Base-by-base conservation (phyloP, 768 basidiomycete genomes). In the Myochromella boudieri region DNA sequence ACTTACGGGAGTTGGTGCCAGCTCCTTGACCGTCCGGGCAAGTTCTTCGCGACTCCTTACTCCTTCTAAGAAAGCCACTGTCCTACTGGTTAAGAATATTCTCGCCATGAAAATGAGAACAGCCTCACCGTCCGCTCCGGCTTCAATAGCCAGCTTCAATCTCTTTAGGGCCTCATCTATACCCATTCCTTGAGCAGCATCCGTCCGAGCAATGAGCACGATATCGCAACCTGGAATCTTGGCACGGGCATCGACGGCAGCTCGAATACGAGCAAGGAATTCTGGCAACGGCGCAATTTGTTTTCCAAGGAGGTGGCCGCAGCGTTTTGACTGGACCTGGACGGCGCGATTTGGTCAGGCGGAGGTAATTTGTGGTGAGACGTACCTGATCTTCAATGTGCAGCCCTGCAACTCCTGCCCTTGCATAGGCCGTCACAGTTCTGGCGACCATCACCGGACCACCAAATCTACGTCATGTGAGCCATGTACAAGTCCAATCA, bases 361-460 rank as follows among this genome's bases (percentile, higher is more conserved):
- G 26, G 6, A n/a, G 14, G n/a, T 12, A 18, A 11, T n/a, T 15
- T 1, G 9, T 10, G 24, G 7, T 21, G 20, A 34, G 37, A 41
- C 47, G 42, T 43, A 78, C 76, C 58, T 80, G 79, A 57, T 80
- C 78, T 60, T 81, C 79, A 36, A 81, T 78, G 59, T 81, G 78
- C 25, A 78, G 56, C 0, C 65, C 78, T 1, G 77, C 78, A 38
- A 80, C 71, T 5, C 78, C 78, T 0, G 73, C 72, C 31, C 68
- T 63, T 5, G 71, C 73, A 51, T 80, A 80, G 44, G 73, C 69
- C 2, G 66, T 70, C 15, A 81, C 70, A 1, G 79, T 80, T 24
- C 77, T 74, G 3, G 77, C 77, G 9, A 80, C 69, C 70, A 74
- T 80, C 1, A 71, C 68, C n/a, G 77, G 76, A 8, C 77, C 78